Evolutionary conservation across 2,329 filamentous ascomycete genomes (phyloP).

Genomic region (Neofusicoccum kwambonambiense): DNA sequence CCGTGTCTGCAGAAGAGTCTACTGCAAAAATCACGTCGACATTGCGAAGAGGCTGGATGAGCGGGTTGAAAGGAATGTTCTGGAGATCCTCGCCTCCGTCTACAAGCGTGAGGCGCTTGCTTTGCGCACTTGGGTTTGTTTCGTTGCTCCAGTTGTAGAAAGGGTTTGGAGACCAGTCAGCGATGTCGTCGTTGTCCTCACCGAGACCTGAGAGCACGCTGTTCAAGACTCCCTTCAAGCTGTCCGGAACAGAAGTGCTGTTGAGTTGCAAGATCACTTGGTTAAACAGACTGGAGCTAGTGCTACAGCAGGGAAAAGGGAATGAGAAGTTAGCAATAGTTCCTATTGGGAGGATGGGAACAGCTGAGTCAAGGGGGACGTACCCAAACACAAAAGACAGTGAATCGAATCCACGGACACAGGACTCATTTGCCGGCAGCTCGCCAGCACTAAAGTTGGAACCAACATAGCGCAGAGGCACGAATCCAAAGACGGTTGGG

Average conservation of each 20-base stretch:
- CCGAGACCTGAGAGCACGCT: slow-evolving; percentile 57
- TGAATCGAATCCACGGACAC: slow-evolving; percentile 79
- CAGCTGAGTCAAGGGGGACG: no score
- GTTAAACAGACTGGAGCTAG: slow-evolving; percentile 83
- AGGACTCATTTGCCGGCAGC: slow-evolving; percentile 57
- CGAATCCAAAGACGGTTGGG: slow-evolving; percentile 69
- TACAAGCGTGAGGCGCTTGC: slow-evolving; percentile 64
- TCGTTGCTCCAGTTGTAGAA: slow-evolving; percentile 65
- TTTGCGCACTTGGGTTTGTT: slow-evolving; percentile 57
- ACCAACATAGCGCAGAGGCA: slow-evolving; percentile 68
- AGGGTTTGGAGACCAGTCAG: slow-evolving; percentile 71
- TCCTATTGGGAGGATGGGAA: no score
- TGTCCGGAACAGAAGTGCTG: slow-evolving; percentile 45
- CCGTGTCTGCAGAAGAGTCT: slow-evolving; percentile 73
- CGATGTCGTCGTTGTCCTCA: slow-evolving; percentile 65
- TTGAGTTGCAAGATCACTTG: slow-evolving; percentile 67
- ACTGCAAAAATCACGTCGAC: slow-evolving; percentile 81
- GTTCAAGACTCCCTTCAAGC: slow-evolving; percentile 53
- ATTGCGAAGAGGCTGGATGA: slow-evolving; percentile 69
- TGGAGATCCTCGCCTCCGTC: slow-evolving; percentile 77
- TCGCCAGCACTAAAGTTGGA: slow-evolving; percentile 67
- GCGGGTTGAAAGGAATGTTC: slow-evolving; percentile 75
- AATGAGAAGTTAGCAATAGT: no score
- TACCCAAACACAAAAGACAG: slow-evolving; percentile 72
- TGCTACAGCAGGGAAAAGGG: slow-evolving; percentile 44